phyloP scores from a whole-genome alignment of 352 stramenopile genomes.

The Peronospora destructor region DNA sequence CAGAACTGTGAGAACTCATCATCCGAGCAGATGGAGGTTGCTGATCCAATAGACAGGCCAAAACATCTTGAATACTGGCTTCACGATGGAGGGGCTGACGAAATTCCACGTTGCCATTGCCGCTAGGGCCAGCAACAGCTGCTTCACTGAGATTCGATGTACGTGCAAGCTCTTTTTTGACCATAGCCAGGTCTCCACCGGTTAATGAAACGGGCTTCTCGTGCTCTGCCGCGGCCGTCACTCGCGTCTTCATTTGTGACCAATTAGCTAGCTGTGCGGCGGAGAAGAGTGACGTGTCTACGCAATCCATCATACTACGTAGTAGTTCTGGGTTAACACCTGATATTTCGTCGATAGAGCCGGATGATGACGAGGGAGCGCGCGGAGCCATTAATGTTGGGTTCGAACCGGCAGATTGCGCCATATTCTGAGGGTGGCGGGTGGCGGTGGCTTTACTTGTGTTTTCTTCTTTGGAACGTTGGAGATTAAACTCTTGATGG shows the following conservation, averaged over 20 bases:
- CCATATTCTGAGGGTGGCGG: conserved; percentile 12
- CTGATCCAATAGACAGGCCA: conserved; percentile 69
- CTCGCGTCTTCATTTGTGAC: conserved; percentile 68
- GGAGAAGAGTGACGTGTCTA: conserved; percentile 78
- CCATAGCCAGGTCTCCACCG: conserved; percentile 30
- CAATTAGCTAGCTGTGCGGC: conserved; percentile 64
- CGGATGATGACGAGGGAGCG: conserved; percentile 1
- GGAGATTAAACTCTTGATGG: too few species aligned
- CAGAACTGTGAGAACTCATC: conserved; percentile 35
- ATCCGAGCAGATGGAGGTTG: conserved; percentile 41
- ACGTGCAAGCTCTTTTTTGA: conserved; percentile 36
- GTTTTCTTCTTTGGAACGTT: conserved; percentile 1
- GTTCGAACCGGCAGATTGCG: conserved; percentile 11
- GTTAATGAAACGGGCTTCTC: conserved; percentile 30
- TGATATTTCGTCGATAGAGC: conserved; percentile 7
- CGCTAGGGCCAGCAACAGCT: background rate
- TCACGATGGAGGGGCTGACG: conserved; percentile 58
- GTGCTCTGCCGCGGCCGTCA: conserved; percentile 45
- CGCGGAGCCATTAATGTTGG: background rate
- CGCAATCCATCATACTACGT: conserved; percentile 82
- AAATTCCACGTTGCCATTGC: conserved; percentile 27
- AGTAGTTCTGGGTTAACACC: conserved; percentile 69
- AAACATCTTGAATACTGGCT: conserved; percentile 70
- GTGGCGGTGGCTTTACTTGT: conserved; percentile 19
- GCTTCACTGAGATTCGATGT: conserved; percentile 21